Evolutionary conservation across 345 rosid genomes (phyloP).

Genomic region (Tarenaya hassleriana): DNA sequence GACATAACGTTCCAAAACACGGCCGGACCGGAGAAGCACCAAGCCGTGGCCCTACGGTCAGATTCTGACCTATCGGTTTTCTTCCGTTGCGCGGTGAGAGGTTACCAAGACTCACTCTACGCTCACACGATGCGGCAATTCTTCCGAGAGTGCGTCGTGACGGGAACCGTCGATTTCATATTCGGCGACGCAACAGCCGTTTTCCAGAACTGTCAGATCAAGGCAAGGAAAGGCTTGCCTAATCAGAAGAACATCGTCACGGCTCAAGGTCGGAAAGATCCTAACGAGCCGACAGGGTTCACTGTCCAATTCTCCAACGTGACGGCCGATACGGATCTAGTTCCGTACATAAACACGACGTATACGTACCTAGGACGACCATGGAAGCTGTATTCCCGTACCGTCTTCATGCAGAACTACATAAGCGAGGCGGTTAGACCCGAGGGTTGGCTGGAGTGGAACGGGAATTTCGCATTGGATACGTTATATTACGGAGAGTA

Average conservation of each 20-base stretch:
- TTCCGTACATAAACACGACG: conserved; percentile 37
- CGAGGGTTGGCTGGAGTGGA: conserved; percentile 84
- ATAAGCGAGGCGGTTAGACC: conserved; percentile 45
- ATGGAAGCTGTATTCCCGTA: conserved; percentile 75
- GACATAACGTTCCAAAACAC: conserved; percentile 69
- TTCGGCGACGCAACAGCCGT: conserved; percentile 69
- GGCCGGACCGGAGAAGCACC: no score
- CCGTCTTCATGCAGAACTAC: conserved; percentile 65
- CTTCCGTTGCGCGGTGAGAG: conserved; percentile 51
- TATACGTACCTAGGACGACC: conserved; percentile 77
- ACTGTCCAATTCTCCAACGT: conserved; percentile 80
- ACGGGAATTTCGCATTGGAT: conserved; percentile 43
- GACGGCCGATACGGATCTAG: conserved; percentile 53
- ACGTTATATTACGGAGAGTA: conserved; percentile 82
- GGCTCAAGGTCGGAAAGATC: no score
- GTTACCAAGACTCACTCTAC: conserved; percentile 84
- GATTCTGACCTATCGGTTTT: conserved; percentile 70
- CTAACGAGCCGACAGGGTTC: conserved; percentile 61
- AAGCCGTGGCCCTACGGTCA: conserved; percentile 73
- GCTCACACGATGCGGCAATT: conserved; percentile 89
- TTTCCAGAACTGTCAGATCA: conserved; percentile 72
- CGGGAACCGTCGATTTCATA: conserved; percentile 81
- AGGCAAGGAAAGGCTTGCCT: conserved; percentile 50
- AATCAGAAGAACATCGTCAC: conserved; percentile 80
- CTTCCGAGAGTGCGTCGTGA: conserved; percentile 68